Base-by-base conservation (phyloP, 192 early-diverging fungal species). In the Coemansia sp. region DNA sequence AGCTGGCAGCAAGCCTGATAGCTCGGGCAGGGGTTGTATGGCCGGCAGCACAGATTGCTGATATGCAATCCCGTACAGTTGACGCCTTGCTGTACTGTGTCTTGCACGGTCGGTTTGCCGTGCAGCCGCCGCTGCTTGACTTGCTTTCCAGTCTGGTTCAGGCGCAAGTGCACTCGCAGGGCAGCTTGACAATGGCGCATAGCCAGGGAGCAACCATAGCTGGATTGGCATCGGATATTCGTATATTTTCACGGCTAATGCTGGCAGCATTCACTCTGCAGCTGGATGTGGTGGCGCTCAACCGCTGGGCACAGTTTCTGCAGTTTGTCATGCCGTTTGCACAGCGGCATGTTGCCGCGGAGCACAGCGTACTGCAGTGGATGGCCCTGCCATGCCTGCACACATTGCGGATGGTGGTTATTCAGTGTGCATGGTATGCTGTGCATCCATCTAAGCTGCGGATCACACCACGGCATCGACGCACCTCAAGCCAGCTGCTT, bases 241-340 rank as follows among this genome's bases (percentile, higher is more conserved):
- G 30, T 12, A 16, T 26, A n/a, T 59, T 70, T 15, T 61, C 73
- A 19, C 61, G 67, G 0, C 40, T 77, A 26, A 53, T 70, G 5
- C 59, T 77, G 11, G 59, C 68, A 0, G 73, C 67, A 10, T 57
- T 77, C 16, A 62, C 73, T 7, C 26, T 67, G 67, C 73, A 77
- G 50, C 30, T 66, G 16, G 51, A 60, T 16, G 38, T 57, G 16
- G 63, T 57, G 21, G 55, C 68, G 20, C 53, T 77, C 48, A 53
- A 60, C 48, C 61, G 50, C 9, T 77, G 73, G 73, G 67, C 57
- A 23, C 57, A 44, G 26, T 55, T 53, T 3, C 5, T 77, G n/a
- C 21, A 37, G 5, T 12, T 19, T n/a, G 44, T 44, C 15, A 15
- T 60, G 38, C 73, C 73, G 0, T 55, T 46, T 37, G 53, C 70